Conservation (phyloP, 371 early-diverging fungal species). For the Lichtheimia hyalospora region DNA sequence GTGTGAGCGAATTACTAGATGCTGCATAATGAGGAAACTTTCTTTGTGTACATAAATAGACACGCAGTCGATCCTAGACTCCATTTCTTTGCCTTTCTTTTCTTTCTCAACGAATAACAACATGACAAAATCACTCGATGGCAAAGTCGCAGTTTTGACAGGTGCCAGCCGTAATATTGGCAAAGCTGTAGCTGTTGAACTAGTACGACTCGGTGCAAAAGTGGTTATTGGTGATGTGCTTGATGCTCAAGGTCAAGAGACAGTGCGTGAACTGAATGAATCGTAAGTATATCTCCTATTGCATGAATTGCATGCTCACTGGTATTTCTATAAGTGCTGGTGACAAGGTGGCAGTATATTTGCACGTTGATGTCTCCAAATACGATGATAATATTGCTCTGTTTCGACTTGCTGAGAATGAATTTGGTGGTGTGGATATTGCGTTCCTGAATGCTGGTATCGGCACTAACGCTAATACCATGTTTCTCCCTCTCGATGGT, state of each 20-base stretch:
- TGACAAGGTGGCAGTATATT: conserved; percentile 28
- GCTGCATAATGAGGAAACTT: too few species aligned
- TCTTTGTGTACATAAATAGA: not conserved
- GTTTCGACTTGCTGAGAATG: conserved; percentile 38
- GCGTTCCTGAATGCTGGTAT: conserved; percentile 14
- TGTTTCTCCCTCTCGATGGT: conserved; percentile 11
- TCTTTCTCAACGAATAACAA: not conserved
- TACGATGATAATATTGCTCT: conserved; percentile 38
- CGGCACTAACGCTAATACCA: conserved; percentile 5
- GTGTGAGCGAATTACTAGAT: too few species aligned
- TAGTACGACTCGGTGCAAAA: conserved; percentile 52
- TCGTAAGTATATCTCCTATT: conserved; percentile 11
- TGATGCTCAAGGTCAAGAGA: conserved; percentile 37
- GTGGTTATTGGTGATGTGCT: conserved; percentile 65
- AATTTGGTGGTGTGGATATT: conserved; percentile 49
- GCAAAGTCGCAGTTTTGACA: conserved; percentile 69
- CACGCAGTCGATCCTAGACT: not conserved
- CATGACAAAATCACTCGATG: conserved; percentile 5
- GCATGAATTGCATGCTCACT: too few species aligned
- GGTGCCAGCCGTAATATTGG: conserved; percentile 69
- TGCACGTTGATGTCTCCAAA: conserved; percentile 58
- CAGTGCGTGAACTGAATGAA: conserved; percentile 38
- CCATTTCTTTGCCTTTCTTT: not conserved
- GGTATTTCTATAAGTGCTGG: conserved; percentile 11
- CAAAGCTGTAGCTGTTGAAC: conserved; percentile 48